Evolutionary conservation across 2,329 filamentous ascomycete species (phyloP).

Genomic region (Clonostachys solani): DNA sequence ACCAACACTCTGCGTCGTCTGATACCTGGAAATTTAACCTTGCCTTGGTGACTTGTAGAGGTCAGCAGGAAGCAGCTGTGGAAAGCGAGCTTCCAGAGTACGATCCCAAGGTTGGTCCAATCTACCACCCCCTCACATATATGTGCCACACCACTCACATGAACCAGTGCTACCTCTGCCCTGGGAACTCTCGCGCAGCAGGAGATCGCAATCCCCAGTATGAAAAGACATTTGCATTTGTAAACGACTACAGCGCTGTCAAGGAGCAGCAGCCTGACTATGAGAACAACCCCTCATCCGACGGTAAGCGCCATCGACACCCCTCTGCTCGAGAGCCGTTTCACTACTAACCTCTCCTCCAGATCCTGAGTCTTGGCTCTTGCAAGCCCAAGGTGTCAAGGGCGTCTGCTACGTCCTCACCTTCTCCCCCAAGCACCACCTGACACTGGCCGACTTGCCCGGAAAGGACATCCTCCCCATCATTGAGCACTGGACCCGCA

Average conservation of each 20-base stretch:
- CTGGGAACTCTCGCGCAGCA: slow-evolving; percentile 82
- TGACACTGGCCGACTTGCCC: slow-evolving; percentile 88
- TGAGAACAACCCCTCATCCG: slow-evolving; percentile 26
- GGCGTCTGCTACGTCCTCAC: slow-evolving; percentile 97
- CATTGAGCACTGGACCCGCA: slow-evolving; percentile 84
- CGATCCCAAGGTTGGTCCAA: slow-evolving; percentile 59
- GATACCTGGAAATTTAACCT: background rate
- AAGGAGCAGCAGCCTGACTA: slow-evolving; percentile 91
- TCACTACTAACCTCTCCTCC: too few species aligned
- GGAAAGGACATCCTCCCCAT: slow-evolving; percentile 74
- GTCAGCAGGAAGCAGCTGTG: slow-evolving; percentile 71
- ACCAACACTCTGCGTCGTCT: background rate
- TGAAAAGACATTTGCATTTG: slow-evolving; percentile 83
- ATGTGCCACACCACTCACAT: slow-evolving; percentile 5
- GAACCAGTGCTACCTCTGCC: slow-evolving; percentile 86
- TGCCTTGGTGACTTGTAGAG: slow-evolving; percentile 41
- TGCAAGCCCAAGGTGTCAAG: slow-evolving; percentile 81
- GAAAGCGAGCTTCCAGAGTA: slow-evolving; percentile 70
- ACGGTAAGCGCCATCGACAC: slow-evolving; percentile 16
- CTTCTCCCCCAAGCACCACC: slow-evolving; percentile 85
- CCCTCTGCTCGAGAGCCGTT: too few species aligned
- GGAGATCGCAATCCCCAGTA: slow-evolving; percentile 87
- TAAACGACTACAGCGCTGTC: slow-evolving; percentile 96
- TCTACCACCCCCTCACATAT: background rate
- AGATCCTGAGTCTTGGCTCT: slow-evolving; percentile 51